A percentile compares a stretch with the other conserved stretches of the same genome.
phyloP scores from a whole-genome alignment of 495 filamentous ascomycete genomes.

The Neurospora discreta region DNA sequence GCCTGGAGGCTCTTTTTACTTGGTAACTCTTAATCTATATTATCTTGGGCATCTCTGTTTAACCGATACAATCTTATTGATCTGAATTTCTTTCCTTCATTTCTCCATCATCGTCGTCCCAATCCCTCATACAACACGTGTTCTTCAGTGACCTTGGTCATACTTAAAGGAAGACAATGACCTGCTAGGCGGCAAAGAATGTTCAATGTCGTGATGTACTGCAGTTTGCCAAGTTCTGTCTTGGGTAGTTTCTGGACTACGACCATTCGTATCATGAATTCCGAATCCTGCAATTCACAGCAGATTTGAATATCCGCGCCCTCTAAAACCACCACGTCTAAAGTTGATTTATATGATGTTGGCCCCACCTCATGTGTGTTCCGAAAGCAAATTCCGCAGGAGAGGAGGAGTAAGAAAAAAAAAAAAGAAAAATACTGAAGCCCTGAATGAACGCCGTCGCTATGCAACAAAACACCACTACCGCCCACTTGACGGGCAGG shows the following conservation, averaged over 20 bases:
- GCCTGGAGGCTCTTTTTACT: background rate
- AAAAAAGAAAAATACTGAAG: background rate
- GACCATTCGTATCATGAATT: background rate
- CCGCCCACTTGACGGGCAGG: background rate
- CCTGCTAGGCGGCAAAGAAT: background rate
- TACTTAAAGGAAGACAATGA: background rate
- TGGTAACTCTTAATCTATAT: background rate
- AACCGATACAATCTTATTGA: background rate
- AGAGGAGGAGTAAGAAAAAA: no score
- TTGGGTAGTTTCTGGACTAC: background rate
- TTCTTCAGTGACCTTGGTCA: background rate
- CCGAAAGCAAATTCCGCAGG: background rate
- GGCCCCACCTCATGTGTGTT: background rate
- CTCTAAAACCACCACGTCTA: background rate
- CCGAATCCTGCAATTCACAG: background rate
- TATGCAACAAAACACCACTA: slow-evolving; percentile 7
- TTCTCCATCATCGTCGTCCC: background rate
- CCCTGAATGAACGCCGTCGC: slow-evolving; percentile 11
- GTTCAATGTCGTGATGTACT: background rate
- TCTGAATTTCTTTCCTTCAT: background rate
- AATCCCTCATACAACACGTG: background rate
- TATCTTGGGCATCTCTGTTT: background rate
- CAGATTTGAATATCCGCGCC: background rate
- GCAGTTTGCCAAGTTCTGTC: background rate
- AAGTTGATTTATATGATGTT: background rate